Percentiles rank a stretch among this genome's conserved stretches.
Evolutionary conservation across 1,284 basidiomycete genomes (phyloP).

Genomic region (Acaromyces ingoldii): DNA sequence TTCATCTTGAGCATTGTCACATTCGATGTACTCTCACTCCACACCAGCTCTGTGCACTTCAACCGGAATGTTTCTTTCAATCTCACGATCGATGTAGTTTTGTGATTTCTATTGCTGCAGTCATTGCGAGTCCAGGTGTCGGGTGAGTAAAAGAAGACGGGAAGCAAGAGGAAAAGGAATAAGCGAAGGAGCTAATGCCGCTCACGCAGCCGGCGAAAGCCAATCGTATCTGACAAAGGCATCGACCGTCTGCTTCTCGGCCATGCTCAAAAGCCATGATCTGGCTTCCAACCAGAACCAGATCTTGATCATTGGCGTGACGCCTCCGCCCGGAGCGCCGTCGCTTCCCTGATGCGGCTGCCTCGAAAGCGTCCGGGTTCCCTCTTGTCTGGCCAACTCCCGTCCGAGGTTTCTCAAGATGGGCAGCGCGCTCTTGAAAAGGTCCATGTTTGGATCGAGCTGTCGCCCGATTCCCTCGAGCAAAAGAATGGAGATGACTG

Average conservation of each 20-base stretch:
- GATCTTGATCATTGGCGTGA: slow-evolving; percentile 14
- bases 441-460: slow-evolving; percentile 72
- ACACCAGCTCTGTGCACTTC: too few species aligned
- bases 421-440: slow-evolving; percentile 46
- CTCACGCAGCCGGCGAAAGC: slow-evolving; percentile 4
- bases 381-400: slow-evolving; percentile 17
- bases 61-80: too few species aligned
- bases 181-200: too few species aligned
- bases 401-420: slow-evolving; percentile 41
- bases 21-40: too few species aligned
- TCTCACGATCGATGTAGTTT: too few species aligned
- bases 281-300: slow-evolving; percentile 16
- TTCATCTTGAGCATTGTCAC: too few species aligned
- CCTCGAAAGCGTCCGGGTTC: not conserved
- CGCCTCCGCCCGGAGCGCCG: too few species aligned
- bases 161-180: too few species aligned
- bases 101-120: too few species aligned
- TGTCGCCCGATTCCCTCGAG: slow-evolving; percentile 94
- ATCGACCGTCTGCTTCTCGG: not conserved
- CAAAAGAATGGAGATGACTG: slow-evolving; percentile 86
- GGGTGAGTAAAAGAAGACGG: too few species aligned
- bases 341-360: not conserved
- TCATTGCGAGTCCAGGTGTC: too few species aligned
- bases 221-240: slow-evolving; percentile 8
- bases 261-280: slow-evolving; percentile 5